These are phyloP conservation scores for Phialophora chinensis DNA, from an alignment of 2,329 filamentous ascomycete species.

Conservation along the genomic window DNA sequence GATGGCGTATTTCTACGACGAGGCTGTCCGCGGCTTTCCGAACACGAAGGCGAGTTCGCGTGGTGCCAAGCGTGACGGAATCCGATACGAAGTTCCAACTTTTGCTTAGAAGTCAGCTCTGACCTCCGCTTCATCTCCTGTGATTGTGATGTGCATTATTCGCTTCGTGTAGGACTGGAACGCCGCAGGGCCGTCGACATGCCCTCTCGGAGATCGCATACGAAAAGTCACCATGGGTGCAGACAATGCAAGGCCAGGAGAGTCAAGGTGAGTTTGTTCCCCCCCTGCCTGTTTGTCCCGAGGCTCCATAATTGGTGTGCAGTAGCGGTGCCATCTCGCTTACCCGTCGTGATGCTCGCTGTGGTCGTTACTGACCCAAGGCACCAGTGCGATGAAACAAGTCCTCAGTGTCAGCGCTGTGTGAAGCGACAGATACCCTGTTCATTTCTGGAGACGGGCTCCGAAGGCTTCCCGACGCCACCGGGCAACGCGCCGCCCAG, in stretches of 20 bases:
- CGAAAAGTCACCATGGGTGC: slow-evolving; percentile 41
- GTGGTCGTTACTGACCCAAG: slow-evolving; percentile 1
- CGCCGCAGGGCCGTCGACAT: slow-evolving; percentile 20
- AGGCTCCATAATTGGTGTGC: slow-evolving; percentile 23
- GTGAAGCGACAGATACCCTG: slow-evolving; percentile 39
- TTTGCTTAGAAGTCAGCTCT: slow-evolving; percentile 14
- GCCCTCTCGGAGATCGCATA: slow-evolving; percentile 40
- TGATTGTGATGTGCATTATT: neutral
- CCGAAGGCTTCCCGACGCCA: slow-evolving; percentile 31
- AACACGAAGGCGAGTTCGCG: slow-evolving; percentile 15
- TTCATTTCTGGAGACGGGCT: slow-evolving; percentile 36
- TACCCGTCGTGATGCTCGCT: neutral
- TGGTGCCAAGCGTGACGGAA: slow-evolving; percentile 16
- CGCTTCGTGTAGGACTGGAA: neutral
- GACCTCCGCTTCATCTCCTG: neutral
- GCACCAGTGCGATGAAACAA: slow-evolving; percentile 38
- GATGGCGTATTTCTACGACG: slow-evolving; percentile 1
- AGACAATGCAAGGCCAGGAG: slow-evolving; percentile 39
- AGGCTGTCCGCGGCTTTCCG: slow-evolving; percentile 20
- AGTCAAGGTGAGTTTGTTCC: slow-evolving; percentile 39
- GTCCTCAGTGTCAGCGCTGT: slow-evolving; percentile 39
- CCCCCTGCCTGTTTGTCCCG: slow-evolving; percentile 8
- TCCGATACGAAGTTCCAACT: slow-evolving; percentile 20
- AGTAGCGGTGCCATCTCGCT: slow-evolving; percentile 15
- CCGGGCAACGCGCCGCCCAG: slow-evolving; percentile 19